Evolutionary conservation across 2,329 filamentous ascomycete species (phyloP), one percentile per base, ranked within the genome.

Genomic region (Pezicula carpinea): DNA sequence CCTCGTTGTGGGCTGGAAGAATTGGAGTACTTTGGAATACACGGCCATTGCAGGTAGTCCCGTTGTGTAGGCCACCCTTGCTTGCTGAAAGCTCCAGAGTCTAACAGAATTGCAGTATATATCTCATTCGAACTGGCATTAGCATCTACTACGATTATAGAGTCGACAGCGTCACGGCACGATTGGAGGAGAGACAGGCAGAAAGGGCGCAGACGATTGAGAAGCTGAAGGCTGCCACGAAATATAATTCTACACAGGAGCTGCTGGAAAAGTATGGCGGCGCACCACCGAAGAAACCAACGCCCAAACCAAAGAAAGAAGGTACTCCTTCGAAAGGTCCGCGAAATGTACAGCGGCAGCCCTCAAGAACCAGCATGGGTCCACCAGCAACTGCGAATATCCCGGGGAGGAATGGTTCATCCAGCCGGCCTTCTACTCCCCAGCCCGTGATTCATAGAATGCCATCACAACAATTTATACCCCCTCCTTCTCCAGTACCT

Each of bases 211-310:
- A 82, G 58, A 96, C 91, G 2, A 97, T 99, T 55, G 86, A 95
- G 64, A 91, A 91, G 68, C 80, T 99, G 53, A 99, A 99, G 69
- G 83, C 86, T 49, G 91, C 91, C 21, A 99, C 93, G 29, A 96
- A 88, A 66, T 99, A 96, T 70, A 89, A 97, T 67, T 93, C 91
- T 26, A 99, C 93, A 1, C 82, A 95, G 61, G 83, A 96, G 64
- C 70, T 99, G 50, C 79, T 99, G 10, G 89, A 97, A 61, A 99
- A 97, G 61, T 99, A 99, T 65, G 91, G 90, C 31, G 87, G 82
- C 8, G 55, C 54, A 31, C 48, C 63, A 46, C 57, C 61, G 6
- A 60, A 40, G 38, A 40, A 40, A 23, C 4, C 21, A 23, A 11
- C 38, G 13, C 7, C 38, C 21, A 40, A 63, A 36, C 50, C 58